phyloP scores from a whole-genome alignment of 108 stramenopile species.

The Cyclotella sp. region DNA sequence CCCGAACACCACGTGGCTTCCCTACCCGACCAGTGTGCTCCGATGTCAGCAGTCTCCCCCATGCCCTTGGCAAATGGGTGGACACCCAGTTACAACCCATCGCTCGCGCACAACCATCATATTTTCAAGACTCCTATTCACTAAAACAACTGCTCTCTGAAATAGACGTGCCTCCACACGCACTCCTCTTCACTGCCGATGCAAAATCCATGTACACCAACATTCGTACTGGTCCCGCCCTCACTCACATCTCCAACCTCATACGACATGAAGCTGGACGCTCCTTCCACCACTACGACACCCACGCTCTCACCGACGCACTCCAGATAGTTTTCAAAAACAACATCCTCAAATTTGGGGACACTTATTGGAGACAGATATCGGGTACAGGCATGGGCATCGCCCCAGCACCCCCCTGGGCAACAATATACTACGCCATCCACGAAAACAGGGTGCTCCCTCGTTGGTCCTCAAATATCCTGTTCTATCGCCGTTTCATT shows the following conservation, averaged over 20 bases:
- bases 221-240: conserved; percentile 27
- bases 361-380: too few relatives aligned
- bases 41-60: neutral
- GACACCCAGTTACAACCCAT: conserved; percentile 1
- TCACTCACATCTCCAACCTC: too few relatives aligned
- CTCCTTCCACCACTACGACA: conserved; percentile 5
- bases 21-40: conserved; percentile 21
- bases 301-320: conserved; percentile 5
- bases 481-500: conserved; percentile 15
- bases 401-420: too few relatives aligned
- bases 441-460: too few relatives aligned
- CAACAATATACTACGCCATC: too few relatives aligned
- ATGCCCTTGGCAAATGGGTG: conserved; percentile 16
- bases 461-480: neutral
- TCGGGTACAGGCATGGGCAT: too few relatives aligned
- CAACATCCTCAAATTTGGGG: too few relatives aligned
- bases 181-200: conserved; percentile 32
- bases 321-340: too few relatives aligned
- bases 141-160: neutral
- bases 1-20: too few relatives aligned
- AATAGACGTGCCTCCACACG: conserved; percentile 16
- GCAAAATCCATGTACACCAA: conserved; percentile 48
- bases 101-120: neutral
- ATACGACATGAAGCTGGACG: neutral
- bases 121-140: conserved; percentile 7